These are phyloP conservation scores for Monosporozyma siamensis DNA, from an alignment of 805 yeast species.

Conservation along the genomic window DNA sequence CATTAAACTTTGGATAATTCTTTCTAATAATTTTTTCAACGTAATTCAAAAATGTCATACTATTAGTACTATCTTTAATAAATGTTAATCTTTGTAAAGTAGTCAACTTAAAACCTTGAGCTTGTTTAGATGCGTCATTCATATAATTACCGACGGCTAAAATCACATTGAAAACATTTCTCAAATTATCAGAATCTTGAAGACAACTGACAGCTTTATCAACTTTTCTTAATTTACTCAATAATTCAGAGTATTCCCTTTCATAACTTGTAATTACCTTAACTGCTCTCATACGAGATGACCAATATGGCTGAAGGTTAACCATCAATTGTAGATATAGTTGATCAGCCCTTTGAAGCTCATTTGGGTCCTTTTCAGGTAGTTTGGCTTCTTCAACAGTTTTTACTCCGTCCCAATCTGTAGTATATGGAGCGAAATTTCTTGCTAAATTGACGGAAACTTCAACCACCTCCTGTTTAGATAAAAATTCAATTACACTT, in stretches of 20 bases:
- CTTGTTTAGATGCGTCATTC: conserved; percentile 90
- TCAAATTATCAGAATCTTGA: conserved; percentile 55
- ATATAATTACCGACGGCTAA: conserved; percentile 90
- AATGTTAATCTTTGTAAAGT: conserved; percentile 86
- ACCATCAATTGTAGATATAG: conserved; percentile 73
- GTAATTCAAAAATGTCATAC: conserved; percentile 84
- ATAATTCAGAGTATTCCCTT: conserved; percentile 67
- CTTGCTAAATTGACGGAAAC: conserved; percentile 62
- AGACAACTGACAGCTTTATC: conserved; percentile 68
- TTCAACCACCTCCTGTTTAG: conserved; percentile 65
- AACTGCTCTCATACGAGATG: conserved; percentile 78
- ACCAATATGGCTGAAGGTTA: conserved; percentile 85
- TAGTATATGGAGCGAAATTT: conserved; percentile 70
- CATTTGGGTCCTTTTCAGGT: conserved; percentile 64
- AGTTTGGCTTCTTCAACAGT: conserved; percentile 32
- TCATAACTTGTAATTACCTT: conserved; percentile 60
- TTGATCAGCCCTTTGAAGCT: conserved; percentile 80
- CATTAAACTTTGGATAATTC: conserved; percentile 68
- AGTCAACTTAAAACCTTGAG: conserved; percentile 81
- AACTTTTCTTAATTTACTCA: conserved; percentile 53
- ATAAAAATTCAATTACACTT: conserved; percentile 77
- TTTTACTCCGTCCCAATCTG: conserved; percentile 48
- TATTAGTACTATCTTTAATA: conserved; percentile 80
- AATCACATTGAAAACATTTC: conserved; percentile 71
- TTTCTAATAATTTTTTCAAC: conserved; percentile 82